Evolutionary conservation across 768 basidiomycete species (phyloP), one percentile per base, ranked within the genome.

Genomic region (Termitomyces sp.): DNA sequence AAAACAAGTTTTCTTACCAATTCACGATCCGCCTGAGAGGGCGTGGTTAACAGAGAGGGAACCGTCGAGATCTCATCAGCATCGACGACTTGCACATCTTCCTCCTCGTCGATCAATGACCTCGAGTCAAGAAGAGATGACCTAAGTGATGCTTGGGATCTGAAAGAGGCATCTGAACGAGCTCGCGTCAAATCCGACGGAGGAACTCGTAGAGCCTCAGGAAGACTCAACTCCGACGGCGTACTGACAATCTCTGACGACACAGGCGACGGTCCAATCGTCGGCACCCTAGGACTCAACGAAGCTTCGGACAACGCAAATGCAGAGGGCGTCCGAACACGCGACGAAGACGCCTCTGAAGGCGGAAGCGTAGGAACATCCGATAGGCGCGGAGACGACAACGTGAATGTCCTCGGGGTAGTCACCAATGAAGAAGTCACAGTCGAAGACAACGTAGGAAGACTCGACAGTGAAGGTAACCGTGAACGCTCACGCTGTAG

Each of bases 31-130:
- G 39, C 45, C 28, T 66, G 65, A n/a, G 61, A 44, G 42, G 74
- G 73, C 3, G 81, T 83, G 12, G 84, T 79, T 20, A 90, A 70
- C 33, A 90, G 71, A 1, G 87, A 83, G 7, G 88, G 85, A 64
- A 79, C 79, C 2, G 87, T 88, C 6, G 84, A 79, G 12, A 60
- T 59, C 16, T 48, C 63, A 18, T 77, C 67, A n/a, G 32, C 55
- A 46, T 57, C 56, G 7, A 80, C 76, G 18, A 69, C 65, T 22
- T 53, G 63, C 6, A 67, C 24, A 38, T 59, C 62, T 35, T 67
- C 57, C 9, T 61, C 61, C 39, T 65, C 57, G 8, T 55, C 78
- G 12, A 68, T 64, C 38, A 77, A 59, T 16, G 76, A 77, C 28
- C 70, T 63, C 24, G 75, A 68, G 40, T 75, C 74, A 33, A 80